Percentiles rank a stretch among this genome's conserved stretches.
These are phyloP conservation scores for Candida schatavii DNA, from an alignment of 805 yeast species.

Conservation along the genomic window DNA sequence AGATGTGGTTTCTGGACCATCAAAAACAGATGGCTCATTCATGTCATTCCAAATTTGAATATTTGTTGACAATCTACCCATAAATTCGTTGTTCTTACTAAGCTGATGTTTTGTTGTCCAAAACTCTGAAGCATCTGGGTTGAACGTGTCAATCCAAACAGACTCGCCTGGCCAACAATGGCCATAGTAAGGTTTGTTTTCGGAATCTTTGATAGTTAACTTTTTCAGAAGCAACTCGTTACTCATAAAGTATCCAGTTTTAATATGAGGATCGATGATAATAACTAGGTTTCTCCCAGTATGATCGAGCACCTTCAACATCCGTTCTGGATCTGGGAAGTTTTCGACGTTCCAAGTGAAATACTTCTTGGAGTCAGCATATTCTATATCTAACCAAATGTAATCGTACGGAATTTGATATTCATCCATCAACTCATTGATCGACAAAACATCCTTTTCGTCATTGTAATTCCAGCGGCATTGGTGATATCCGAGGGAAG, in stretches of 20 bases:
- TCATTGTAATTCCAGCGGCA: constrained; percentile 97
- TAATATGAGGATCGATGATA: constrained; percentile 90
- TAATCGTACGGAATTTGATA: constrained; percentile 80
- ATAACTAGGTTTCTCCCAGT: constrained; percentile 81
- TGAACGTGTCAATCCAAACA: constrained; percentile 85
- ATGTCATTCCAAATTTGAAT: constrained; percentile 94
- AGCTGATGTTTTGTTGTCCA: constrained; percentile 59
- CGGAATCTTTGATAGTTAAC: constrained; percentile 45
- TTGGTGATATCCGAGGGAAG: constrained; percentile 89
- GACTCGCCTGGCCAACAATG: constrained; percentile 99
- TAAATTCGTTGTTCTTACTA: constrained; percentile 35
- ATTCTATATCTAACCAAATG: constrained; percentile 94
- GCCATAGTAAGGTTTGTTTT: constrained; percentile 61
- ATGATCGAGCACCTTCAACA: constrained; percentile 62
- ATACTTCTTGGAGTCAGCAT: constrained; percentile 80
- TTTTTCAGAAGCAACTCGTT: constrained; percentile 42
- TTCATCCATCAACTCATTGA: constrained; percentile 67
- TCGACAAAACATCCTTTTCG: constrained; percentile 77
- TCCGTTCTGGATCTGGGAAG: constrained; percentile 71
- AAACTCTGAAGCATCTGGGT: constrained; percentile 53
- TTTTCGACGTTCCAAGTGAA: constrained; percentile 82
- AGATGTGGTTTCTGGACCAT: constrained; percentile 91
- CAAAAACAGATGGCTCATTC: constrained; percentile 95
- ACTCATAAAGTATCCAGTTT: constrained; percentile 65
- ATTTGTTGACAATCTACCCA: constrained; percentile 56